phyloP scores from a whole-genome alignment of 2,329 filamentous ascomycete genomes.

The Fusarium foetens region DNA sequence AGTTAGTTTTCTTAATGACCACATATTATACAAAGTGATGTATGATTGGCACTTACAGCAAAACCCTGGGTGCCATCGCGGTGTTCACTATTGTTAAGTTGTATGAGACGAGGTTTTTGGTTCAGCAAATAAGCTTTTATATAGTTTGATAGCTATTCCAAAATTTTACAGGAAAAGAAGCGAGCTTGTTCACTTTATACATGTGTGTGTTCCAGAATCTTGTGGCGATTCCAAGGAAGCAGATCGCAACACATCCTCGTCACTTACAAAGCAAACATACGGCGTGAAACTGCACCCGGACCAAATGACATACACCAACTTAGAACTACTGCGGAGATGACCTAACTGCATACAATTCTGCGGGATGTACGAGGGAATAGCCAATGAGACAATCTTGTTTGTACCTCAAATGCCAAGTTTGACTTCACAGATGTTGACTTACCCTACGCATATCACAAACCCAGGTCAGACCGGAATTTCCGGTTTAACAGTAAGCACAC shows the following conservation, averaged over 20 bases:
- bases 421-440: background rate
- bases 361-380: background rate
- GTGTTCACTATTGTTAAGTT: background rate
- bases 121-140: background rate
- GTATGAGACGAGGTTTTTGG: background rate
- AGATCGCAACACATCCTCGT: background rate
- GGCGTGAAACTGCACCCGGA: background rate
- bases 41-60: conserved; percentile 50
- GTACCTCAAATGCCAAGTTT: background rate
- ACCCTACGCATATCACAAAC: background rate
- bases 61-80: conserved; percentile 54
- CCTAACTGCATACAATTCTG: background rate
- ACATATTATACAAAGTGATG: background rate
- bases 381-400: background rate
- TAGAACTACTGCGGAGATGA: background rate
- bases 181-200: too few relatives aligned
- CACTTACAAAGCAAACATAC: background rate
- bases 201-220: background rate
- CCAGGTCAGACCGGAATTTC: background rate
- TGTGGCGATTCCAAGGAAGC: background rate
- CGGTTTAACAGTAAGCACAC: background rate
- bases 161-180: background rate
- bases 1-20: background rate
- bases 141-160: background rate
- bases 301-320: background rate